Evolutionary conservation across 2,329 filamentous ascomycete genomes (phyloP), one percentile per base, ranked within the genome.

Genomic region (Xylaria polymorpha): DNA sequence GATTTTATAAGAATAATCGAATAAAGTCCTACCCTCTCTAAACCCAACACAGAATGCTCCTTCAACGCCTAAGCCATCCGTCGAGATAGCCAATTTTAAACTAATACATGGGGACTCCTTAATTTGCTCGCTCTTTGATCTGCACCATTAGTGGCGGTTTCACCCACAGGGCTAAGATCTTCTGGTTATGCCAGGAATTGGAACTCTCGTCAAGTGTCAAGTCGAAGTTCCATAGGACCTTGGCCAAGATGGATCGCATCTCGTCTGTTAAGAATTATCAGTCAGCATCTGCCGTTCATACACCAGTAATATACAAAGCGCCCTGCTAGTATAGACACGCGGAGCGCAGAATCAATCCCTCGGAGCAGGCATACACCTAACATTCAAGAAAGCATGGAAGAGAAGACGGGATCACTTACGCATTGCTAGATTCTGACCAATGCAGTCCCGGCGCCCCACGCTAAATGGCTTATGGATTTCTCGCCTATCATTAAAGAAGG

Each of bases 171-270:
- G 66, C 63, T 25, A 72, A 70, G 25, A 77, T 77, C 59, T 64
- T 72, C 66, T 77, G 75, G 6, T 74, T 37, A 56, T 76, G 59
- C 75, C 75, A 76, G 25, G 69, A 57, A n/a, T 50, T 61, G 48
- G 64, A 74, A 22, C 69, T 72, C 46, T 66, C 60, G 57, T 75
- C 74, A 10, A 76, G 64, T 15, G 46, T 57, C 25, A 77, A 35
- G n/a, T 77, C 75, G 43, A 76, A 77, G 41, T 76, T 74, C 71
- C 73, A 76, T 10, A 77, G 59, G 4, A 77, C 53, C 29, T 67
- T 74, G 4, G 75, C 74, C 57, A 76, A 70, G 63, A 77, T 77
- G 55, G 75, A 61, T 15, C 74, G 73, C 75, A 77, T 76, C 63
- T 77, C 75, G 46, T 76, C 68, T 68, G n/a, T 63, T 35, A 22